These are phyloP conservation scores for Penicillium longicatenatum DNA, from an alignment of 495 filamentous ascomycete species.

Conservation along the genomic window DNA sequence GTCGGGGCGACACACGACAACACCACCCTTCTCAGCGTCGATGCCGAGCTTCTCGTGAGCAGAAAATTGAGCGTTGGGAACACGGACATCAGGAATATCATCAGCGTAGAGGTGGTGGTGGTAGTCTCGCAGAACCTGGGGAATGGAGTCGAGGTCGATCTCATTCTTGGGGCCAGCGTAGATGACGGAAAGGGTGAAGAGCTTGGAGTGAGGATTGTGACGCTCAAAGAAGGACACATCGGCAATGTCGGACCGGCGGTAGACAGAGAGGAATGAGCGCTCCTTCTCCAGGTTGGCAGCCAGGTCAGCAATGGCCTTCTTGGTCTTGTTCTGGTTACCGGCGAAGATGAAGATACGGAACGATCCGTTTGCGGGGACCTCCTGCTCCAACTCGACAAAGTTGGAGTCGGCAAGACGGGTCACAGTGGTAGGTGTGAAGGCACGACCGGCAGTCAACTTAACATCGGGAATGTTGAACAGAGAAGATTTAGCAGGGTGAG, in stretches of 20 bases:
- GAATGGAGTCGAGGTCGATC: constrained; percentile 68
- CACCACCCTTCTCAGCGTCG: constrained; percentile 68
- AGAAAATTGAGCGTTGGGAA: constrained; percentile 66
- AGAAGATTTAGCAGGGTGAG: constrained; percentile 68
- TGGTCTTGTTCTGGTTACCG: constrained; percentile 61
- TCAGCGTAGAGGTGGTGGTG: constrained; percentile 84
- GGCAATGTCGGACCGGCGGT: constrained; percentile 60
- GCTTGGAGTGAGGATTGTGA: constrained; percentile 79
- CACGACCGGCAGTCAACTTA: constrained; percentile 66
- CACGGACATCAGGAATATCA: constrained; percentile 72
- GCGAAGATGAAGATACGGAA: constrained; percentile 86
- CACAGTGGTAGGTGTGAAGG: constrained; percentile 73
- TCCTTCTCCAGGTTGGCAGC: constrained; percentile 63
- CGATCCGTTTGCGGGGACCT: constrained; percentile 81
- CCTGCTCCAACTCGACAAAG: constrained; percentile 84
- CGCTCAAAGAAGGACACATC: constrained; percentile 75
- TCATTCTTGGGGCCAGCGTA: constrained; percentile 63
- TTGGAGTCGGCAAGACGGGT: constrained; percentile 85
- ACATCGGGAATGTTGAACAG: constrained; percentile 65
- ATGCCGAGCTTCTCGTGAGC: constrained; percentile 89
- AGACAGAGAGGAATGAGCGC: constrained; percentile 68
- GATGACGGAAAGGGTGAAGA: constrained; percentile 76
- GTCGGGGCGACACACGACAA: constrained; percentile 83
- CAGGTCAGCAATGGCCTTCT: constrained; percentile 67
- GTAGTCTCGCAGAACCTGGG: constrained; percentile 69